Evolutionary conservation across 2,329 filamentous ascomycete genomes (phyloP).

Genomic region (Ampelomyces quisqualis): DNA sequence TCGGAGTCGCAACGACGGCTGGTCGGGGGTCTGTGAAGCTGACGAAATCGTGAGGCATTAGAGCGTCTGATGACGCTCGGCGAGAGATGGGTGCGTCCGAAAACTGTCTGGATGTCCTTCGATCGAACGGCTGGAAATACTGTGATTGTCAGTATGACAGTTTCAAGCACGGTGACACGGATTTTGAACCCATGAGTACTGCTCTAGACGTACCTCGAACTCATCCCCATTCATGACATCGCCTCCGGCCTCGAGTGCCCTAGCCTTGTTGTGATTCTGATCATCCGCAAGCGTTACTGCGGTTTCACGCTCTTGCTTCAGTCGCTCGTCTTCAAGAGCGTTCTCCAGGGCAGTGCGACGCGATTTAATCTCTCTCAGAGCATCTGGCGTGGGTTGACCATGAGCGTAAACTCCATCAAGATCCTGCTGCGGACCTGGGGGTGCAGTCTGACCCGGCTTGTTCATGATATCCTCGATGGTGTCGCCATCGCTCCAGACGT

Average conservation of each 20-base stretch:
- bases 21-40: background rate
- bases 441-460: constrained; percentile 1
- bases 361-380: background rate
- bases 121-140: background rate
- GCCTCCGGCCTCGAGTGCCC: background rate
- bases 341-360: constrained; percentile 1
- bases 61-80: constrained; percentile 1
- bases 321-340: background rate
- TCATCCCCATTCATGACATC: background rate
- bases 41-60: too few species aligned
- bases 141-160: background rate
- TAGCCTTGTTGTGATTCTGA: background rate
- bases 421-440: background rate
- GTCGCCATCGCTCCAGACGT: constrained; percentile 1
- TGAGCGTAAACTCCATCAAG: constrained; percentile 3
- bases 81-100: background rate
- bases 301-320: background rate
- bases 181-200: too few species aligned
- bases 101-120: background rate
- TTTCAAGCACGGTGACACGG: background rate
- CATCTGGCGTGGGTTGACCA: background rate
- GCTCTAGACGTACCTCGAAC: too few species aligned
- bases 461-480: constrained; percentile 14
- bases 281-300: background rate
- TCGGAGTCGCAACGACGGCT: constrained; percentile 1